Conservation (phyloP, 2,329 filamentous ascomycete species). For the Penicillium crustosum region DNA sequence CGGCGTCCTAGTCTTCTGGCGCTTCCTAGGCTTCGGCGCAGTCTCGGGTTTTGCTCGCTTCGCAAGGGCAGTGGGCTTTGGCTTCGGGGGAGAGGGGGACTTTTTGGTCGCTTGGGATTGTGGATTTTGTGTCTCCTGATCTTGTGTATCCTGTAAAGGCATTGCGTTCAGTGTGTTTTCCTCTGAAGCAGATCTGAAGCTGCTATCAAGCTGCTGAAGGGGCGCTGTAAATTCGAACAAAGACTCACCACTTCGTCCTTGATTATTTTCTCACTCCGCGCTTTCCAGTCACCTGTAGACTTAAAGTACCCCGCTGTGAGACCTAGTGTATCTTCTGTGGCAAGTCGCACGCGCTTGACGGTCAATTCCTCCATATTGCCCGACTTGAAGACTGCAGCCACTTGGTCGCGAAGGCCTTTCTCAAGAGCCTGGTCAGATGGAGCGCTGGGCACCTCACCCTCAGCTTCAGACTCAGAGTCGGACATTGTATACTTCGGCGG, state of each 20-base stretch:
- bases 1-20: slow-evolving; percentile 34
- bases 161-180: slow-evolving; percentile 7
- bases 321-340: slow-evolving; percentile 53
- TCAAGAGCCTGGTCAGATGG: slow-evolving; percentile 40
- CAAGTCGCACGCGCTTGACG: slow-evolving; percentile 56
- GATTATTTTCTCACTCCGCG: slow-evolving; percentile 54
- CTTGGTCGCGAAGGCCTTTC: slow-evolving; percentile 39
- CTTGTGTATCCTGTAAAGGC: slow-evolving; percentile 33
- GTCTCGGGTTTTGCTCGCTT: slow-evolving; percentile 31
- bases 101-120: slow-evolving; percentile 12
- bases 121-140: slow-evolving; percentile 22
- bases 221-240: background rate
- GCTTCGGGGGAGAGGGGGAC: slow-evolving; percentile 17
- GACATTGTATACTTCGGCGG: slow-evolving; percentile 33
- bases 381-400: slow-evolving; percentile 36
- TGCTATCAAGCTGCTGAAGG: background rate
- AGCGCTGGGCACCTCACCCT: slow-evolving; percentile 11
- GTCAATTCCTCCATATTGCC: slow-evolving; percentile 55
- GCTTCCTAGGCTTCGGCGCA: slow-evolving; percentile 32
- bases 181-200: background rate
- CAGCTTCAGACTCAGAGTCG: slow-evolving; percentile 30
- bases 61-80: slow-evolving; percentile 22
- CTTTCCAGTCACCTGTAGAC: slow-evolving; percentile 54
- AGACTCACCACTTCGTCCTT: slow-evolving; percentile 52
- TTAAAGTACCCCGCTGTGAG: slow-evolving; percentile 59